phyloP scores from a whole-genome alignment of 2,329 filamentous ascomycete genomes.

The Trichoderma asperellum region DNA sequence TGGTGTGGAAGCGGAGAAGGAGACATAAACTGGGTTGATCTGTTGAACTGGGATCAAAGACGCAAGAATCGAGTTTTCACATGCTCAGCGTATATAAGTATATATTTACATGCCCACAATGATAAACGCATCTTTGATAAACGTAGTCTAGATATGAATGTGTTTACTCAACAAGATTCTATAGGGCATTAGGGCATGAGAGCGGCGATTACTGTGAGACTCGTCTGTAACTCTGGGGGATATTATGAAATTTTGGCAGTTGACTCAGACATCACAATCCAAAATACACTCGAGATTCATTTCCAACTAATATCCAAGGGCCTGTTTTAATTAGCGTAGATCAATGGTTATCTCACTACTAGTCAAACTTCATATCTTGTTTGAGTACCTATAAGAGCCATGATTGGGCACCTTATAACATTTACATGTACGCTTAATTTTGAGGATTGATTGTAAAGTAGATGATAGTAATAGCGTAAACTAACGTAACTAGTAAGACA shows the following conservation, averaged over 20 bases:
- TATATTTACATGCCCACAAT: background rate
- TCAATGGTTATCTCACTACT: background rate
- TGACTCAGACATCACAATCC: background rate
- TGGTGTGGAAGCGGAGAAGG: background rate
- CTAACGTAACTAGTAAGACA: background rate
- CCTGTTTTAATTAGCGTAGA: background rate
- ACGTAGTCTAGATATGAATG: too few species aligned
- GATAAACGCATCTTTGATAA: too few species aligned
- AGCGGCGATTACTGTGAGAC: too few species aligned
- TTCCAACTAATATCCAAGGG: background rate
- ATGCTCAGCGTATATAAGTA: background rate
- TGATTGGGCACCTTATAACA: background rate
- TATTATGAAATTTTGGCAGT: background rate
- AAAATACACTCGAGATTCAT: background rate
- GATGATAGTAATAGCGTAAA: background rate
- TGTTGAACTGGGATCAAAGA: background rate
- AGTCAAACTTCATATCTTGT: background rate
- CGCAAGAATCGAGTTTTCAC: background rate
- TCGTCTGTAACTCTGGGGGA: background rate
- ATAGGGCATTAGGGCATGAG: too few species aligned
- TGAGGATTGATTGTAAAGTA: background rate
- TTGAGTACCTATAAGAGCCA: background rate
- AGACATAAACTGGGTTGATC: background rate
- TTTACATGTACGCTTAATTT: background rate
- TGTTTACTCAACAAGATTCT: too few species aligned